Conservation (phyloP, 2,329 filamentous ascomycete genomes). For the Nemania sp. region DNA sequence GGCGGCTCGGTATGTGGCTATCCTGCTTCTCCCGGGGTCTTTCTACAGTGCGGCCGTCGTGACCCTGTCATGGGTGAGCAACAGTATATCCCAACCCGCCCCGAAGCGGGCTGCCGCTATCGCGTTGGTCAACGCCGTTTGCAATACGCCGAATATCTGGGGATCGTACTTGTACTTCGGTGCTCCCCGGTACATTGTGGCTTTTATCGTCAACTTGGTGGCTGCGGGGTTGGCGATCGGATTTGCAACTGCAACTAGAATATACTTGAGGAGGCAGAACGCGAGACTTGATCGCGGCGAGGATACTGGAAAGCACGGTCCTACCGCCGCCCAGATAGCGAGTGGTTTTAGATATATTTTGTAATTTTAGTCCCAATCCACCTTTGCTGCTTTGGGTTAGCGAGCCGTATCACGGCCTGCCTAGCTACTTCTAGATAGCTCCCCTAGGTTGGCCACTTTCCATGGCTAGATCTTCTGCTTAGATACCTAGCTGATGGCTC, state of each 20-base stretch:
- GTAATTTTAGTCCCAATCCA: too few relatives aligned
- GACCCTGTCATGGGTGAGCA: constrained; percentile 49
- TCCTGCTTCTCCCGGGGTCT: constrained; percentile 55
- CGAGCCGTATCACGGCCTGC: too few relatives aligned
- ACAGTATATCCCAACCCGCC: constrained; percentile 44
- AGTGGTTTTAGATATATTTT: constrained; percentile 46
- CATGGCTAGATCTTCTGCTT: too few relatives aligned
- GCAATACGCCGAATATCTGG: constrained; percentile 50
- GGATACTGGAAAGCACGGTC: constrained; percentile 47
- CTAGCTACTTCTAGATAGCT: too few relatives aligned
- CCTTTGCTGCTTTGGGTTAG: too few relatives aligned
- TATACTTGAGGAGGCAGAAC: constrained; percentile 48
- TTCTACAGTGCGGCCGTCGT: constrained; percentile 47
- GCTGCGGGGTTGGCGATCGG: constrained; percentile 47
- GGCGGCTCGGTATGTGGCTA: constrained; percentile 55
- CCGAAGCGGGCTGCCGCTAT: constrained; percentile 46
- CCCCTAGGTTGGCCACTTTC: too few relatives aligned
- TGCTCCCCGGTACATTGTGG: constrained; percentile 45
- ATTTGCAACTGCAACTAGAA: constrained; percentile 45
- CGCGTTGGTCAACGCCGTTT: constrained; percentile 48
- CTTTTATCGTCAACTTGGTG: constrained; percentile 48
- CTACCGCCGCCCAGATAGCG: constrained; percentile 46
- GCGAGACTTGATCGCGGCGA: constrained; percentile 47
- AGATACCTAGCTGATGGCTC: too few relatives aligned
- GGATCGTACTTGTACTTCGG: constrained; percentile 47